Evolutionary conservation across 495 filamentous ascomycete genomes (phyloP).

Genomic region (Letharia lupina): DNA sequence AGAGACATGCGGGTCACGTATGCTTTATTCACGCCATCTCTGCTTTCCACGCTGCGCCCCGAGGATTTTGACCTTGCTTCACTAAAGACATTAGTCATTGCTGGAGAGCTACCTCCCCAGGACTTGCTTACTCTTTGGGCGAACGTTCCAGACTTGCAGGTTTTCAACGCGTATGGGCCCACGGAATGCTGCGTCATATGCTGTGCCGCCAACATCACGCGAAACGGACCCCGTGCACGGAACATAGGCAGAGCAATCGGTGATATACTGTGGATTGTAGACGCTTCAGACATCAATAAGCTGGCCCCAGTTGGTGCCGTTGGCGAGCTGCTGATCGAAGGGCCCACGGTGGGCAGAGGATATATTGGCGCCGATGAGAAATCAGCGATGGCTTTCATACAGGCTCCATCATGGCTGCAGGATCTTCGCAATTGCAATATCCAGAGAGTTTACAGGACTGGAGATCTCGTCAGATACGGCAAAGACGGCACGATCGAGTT

Average conservation of each 20-base stretch:
- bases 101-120: conserved; percentile 21
- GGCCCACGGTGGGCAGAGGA: conserved; percentile 34
- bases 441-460: conserved; percentile 36
- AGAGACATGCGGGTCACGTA: conserved; percentile 11
- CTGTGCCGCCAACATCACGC: neutral
- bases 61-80: conserved; percentile 12
- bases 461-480: conserved; percentile 40
- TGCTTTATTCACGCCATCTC: conserved; percentile 22
- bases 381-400: conserved; percentile 32
- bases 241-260: conserved; percentile 34
- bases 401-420: conserved; percentile 15
- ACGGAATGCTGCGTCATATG: neutral
- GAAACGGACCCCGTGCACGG: neutral
- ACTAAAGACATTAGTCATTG: conserved; percentile 24
- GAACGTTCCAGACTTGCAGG: neutral
- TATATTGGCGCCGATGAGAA: conserved; percentile 37
- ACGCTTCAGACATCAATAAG: conserved; percentile 28
- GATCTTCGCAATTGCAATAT: neutral
- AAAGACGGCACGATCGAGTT: conserved; percentile 35
- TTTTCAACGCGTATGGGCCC: conserved; percentile 5
- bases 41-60: conserved; percentile 19
- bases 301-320: conserved; percentile 33
- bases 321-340: conserved; percentile 41
- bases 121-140: neutral
- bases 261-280: conserved; percentile 36